These are phyloP conservation scores for Pleurotus salmoneostramineus DNA, from an alignment of 768 basidiomycete genomes.

Conservation along the genomic window DNA sequence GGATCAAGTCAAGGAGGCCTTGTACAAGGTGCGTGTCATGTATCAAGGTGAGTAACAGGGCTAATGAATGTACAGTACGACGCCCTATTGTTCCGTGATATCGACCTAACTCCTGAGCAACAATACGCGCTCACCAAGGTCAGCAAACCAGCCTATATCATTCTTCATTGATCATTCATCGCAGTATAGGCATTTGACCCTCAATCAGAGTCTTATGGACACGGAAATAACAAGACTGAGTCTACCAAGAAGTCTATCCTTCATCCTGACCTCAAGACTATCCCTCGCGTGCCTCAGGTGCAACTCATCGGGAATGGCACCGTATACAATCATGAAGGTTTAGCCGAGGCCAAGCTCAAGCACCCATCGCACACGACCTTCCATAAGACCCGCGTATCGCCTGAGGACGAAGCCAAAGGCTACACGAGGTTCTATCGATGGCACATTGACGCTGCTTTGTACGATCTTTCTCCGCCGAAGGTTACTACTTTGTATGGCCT, in stretches of 20 bases:
- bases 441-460: slow-evolving; percentile 90
- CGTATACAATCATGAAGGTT: slow-evolving; percentile 77
- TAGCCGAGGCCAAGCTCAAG: slow-evolving; percentile 73
- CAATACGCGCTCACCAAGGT: slow-evolving; percentile 87
- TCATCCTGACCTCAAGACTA: slow-evolving; percentile 88
- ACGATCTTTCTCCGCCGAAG: slow-evolving; percentile 74
- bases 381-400: slow-evolving; percentile 74
- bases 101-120: slow-evolving; percentile 69
- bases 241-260: slow-evolving; percentile 74
- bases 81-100: slow-evolving; percentile 71
- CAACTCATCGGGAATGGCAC: slow-evolving; percentile 90
- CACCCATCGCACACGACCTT: slow-evolving; percentile 86
- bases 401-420: slow-evolving; percentile 74
- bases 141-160: slow-evolving; percentile 12
- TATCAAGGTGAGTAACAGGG: background rate
- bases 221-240: slow-evolving; percentile 86
- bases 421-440: slow-evolving; percentile 86
- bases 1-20: slow-evolving; percentile 59
- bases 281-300: slow-evolving; percentile 84
- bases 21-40: slow-evolving; percentile 62
- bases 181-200: slow-evolving; percentile 84
- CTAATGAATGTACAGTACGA: slow-evolving; percentile 44
- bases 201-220: slow-evolving; percentile 63
- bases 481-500: slow-evolving; percentile 86
- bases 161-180: background rate